A percentile compares a stretch with the other conserved stretches of the same genome.
Evolutionary conservation across 1,284 basidiomycete species (phyloP).

Genomic region (Cutaneotrichosporon cavernicola): DNA sequence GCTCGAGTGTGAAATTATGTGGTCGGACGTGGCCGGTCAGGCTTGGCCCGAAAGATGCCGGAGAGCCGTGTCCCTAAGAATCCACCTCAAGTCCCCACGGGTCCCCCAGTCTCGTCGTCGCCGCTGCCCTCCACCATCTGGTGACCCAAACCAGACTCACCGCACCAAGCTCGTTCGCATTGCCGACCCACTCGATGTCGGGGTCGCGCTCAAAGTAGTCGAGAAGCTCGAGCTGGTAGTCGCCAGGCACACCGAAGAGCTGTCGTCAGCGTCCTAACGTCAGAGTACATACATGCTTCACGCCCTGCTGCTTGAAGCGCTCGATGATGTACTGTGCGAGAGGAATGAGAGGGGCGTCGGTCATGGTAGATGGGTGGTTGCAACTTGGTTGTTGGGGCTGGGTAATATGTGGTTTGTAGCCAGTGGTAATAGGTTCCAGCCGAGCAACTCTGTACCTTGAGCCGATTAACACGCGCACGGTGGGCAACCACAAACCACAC

Average conservation of each 20-base stretch:
- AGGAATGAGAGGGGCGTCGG: conserved; percentile 9
- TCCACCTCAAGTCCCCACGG: not conserved
- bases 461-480: not conserved
- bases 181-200: conserved; percentile 81
- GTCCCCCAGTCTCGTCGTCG: not conserved
- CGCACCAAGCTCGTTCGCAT: conserved; percentile 85
- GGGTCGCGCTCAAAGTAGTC: conserved; percentile 83
- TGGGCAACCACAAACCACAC: not conserved
- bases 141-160: too few species aligned
- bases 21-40: conserved; percentile 1
- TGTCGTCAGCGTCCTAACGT: not conserved
- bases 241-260: conserved; percentile 87
- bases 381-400: not conserved
- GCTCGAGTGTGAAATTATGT: not conserved
- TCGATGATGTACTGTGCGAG: conserved; percentile 62
- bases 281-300: conserved; percentile 30
- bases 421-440: not conserved
- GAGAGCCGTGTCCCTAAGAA: not conserved
- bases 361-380: conserved; percentile 8
- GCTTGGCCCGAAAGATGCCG: not conserved
- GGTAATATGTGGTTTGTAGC: not conserved
- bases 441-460: not conserved
- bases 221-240: conserved; percentile 77
- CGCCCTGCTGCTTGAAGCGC: conserved; percentile 58
- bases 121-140: not conserved